Conservation (phyloP, 192 early-diverging fungal genomes). For the Nowakowskiella sp. region DNA sequence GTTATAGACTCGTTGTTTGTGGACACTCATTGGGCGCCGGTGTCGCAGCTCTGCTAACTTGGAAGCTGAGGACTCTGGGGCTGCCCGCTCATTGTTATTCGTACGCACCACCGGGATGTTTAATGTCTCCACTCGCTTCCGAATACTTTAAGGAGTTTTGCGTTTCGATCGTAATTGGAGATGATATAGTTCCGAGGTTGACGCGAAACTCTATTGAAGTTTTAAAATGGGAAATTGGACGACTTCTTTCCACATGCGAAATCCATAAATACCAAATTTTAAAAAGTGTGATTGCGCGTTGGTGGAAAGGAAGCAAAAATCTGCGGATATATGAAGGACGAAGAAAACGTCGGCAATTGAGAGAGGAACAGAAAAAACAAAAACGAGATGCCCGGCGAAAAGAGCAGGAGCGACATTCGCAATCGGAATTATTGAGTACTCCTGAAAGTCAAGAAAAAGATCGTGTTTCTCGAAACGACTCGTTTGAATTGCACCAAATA, state of each 20-base stretch:
- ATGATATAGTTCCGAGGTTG: constrained; percentile 11
- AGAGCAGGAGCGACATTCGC: neutral
- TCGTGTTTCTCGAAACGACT: too few relatives aligned
- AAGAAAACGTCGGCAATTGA: constrained; percentile 7
- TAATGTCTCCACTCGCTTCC: constrained; percentile 2
- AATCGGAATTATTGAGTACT: neutral
- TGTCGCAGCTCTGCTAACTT: constrained; percentile 32
- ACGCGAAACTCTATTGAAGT: constrained; percentile 8
- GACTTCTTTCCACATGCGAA: constrained; percentile 1
- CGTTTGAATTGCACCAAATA: too few relatives aligned
- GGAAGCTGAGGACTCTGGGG: constrained; percentile 17
- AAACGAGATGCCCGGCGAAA: neutral
- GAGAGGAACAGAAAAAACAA: constrained; percentile 6
- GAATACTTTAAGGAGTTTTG: constrained; percentile 14
- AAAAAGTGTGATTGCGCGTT: constrained; percentile 6
- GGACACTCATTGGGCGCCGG: too few relatives aligned
- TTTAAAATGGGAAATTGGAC: constrained; percentile 3
- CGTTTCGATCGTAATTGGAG: constrained; percentile 10
- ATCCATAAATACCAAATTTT: constrained; percentile 8
- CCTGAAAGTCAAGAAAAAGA: neutral
- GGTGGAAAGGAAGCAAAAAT: neutral
- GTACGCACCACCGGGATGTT: constrained; percentile 10
- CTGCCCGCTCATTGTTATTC: constrained; percentile 14
- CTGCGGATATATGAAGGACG: too few relatives aligned
- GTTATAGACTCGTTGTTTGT: neutral